Evolutionary conservation across 1,284 basidiomycete genomes (phyloP).

Genomic region (Austroboletus niveus): DNA sequence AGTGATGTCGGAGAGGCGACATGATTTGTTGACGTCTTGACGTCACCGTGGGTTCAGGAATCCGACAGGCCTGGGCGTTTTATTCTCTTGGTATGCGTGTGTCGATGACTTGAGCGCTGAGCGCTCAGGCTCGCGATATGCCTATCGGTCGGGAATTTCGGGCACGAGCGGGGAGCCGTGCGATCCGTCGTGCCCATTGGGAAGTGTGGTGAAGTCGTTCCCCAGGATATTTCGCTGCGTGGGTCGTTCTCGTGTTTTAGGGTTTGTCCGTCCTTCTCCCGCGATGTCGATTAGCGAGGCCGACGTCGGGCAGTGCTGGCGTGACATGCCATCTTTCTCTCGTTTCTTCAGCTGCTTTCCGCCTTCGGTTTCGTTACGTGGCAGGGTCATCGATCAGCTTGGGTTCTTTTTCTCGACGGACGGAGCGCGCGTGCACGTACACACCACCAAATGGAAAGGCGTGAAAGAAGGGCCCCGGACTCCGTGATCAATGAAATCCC

Average conservation of each 20-base stretch:
- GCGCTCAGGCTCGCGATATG: neutral
- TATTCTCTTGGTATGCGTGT: neutral
- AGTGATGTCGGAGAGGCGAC: neutral
- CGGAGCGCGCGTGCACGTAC: neutral
- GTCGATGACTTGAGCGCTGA: neutral
- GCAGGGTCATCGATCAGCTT: neutral
- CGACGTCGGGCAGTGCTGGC: slow-evolving; percentile 9
- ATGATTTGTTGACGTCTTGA: neutral
- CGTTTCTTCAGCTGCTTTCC: neutral
- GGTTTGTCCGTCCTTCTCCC: neutral
- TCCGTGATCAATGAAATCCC: no score
- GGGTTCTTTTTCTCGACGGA: neutral
- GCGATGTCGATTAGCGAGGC: neutral
- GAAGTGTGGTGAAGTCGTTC: no score
- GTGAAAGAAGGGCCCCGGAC: no score
- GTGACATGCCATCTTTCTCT: neutral
- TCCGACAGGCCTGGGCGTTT: neutral
- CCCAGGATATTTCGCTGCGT: no score
- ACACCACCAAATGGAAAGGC: neutral
- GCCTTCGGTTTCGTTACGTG: slow-evolving; percentile 3
- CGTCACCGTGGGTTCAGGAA: neutral
- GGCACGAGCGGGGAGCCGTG: neutral
- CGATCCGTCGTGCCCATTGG: neutral
- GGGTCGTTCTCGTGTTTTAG: no score
- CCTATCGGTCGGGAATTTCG: neutral